Evolutionary conservation across 129 eudicot species (phyloP), one percentile per base, ranked within the genome.

Genomic region (Deinandra increscens): DNA sequence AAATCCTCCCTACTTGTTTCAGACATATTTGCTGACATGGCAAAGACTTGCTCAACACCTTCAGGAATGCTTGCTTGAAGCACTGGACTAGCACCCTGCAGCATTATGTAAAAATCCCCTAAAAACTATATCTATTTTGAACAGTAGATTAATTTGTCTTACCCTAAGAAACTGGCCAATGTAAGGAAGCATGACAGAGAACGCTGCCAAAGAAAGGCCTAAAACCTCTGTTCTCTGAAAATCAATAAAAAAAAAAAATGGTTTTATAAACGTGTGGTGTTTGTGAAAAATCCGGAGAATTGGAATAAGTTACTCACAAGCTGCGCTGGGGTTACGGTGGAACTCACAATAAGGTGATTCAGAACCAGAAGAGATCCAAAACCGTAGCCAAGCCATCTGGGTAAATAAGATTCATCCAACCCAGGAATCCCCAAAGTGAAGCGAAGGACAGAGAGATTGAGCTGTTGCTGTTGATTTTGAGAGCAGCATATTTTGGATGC

Each of bases 111-210:
- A n/a, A 60, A 39, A 38, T 62, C 38, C 7, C 66, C 23, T 60
- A 60, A 60, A 36, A 36, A 0, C 9, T 8, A 19, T 19, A 19
- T 19, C 15, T 18, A 10, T 11, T 31, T 58, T 58, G 39, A 58
- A 12, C 29, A 58, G 9, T 14, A 13, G 36, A 19, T 55, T 53
- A 5, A 29, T 14, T 54, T 20, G 46, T 3, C 6, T 59, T 73
- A 93, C 99, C 99, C 87, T 87, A 20, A 94, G 90, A 68, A 94
- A 94, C 75, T 83, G 87, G 15, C 97, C 97, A 62, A 89, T 81
- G 74, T 79, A 94, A 11, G 97, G 99, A 72, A 94, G 82, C 31
- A 79, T 10, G 4, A 71, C 81, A 46, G 97, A 87, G 64, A 89
- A 87, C 60, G 88, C 96, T 5, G 99, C 90, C 78, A 93, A 65